A percentile compares a stretch with the other conserved stretches of the same genome.
Conservation (phyloP, 495 filamentous ascomycete species). For the Trichoderma virens region DNA sequence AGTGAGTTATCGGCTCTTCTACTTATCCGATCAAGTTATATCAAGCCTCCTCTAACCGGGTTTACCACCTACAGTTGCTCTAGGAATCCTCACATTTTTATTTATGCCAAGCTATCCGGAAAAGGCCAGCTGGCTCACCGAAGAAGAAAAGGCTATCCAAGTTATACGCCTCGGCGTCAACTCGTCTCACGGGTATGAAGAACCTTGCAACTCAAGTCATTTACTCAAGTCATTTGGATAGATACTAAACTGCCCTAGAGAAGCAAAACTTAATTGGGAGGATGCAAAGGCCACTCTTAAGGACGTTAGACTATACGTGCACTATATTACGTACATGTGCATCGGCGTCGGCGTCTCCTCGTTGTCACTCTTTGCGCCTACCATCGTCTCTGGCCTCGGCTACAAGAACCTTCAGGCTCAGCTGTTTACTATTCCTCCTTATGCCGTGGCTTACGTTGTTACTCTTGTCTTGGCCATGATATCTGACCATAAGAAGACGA, state of each 20-base stretch:
- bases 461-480: conserved; percentile 36
- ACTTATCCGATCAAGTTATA: not conserved
- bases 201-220: no score
- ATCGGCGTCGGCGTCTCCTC: conserved; percentile 33
- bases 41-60: not conserved
- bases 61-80: not conserved
- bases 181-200: conserved; percentile 29
- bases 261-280: conserved; percentile 36
- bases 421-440: conserved; percentile 73
- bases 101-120: not conserved
- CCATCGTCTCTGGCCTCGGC: conserved; percentile 66
- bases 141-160: not conserved
- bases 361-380: conserved; percentile 69
- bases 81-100: not conserved
- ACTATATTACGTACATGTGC: conserved; percentile 39
- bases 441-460: conserved; percentile 62
- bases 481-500: conserved; percentile 3
- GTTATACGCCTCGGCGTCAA: conserved; percentile 19
- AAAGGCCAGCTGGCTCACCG: not conserved
- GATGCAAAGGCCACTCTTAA: conserved; percentile 45
- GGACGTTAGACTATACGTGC: conserved; percentile 58
- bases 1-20: conserved; percentile 1
- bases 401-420: conserved; percentile 60
- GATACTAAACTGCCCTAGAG: conserved; percentile 53
- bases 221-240: conserved; percentile 36